phyloP scores from a whole-genome alignment of 164 flowering plant genomes.

The Vitis labrusca region DNA sequence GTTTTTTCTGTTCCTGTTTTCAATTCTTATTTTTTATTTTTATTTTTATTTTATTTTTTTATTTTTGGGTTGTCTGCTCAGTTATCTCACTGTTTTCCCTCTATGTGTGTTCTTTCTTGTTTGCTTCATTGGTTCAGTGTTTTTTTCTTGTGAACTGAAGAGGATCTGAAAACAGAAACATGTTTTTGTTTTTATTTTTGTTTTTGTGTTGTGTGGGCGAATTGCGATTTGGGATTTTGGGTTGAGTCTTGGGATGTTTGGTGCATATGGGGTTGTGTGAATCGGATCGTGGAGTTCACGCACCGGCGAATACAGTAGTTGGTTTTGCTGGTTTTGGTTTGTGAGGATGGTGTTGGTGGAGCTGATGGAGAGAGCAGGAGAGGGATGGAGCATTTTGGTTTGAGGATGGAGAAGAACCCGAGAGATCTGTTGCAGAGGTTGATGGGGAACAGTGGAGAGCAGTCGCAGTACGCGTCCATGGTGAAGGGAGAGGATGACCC shows the following conservation, averaged over 20 bases:
- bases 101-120: no score
- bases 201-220: no score
- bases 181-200: no score
- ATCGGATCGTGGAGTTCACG: conserved; percentile 15
- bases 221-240: background rate
- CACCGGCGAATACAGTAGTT: background rate
- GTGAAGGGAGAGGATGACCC: conserved; percentile 20
- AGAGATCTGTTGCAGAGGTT: conserved; percentile 82
- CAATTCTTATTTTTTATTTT: background rate
- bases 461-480: background rate
- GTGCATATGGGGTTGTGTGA: conserved; percentile 10
- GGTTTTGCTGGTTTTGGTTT: background rate
- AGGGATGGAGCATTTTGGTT: conserved; percentile 38
- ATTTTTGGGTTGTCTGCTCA: background rate
- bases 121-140: background rate
- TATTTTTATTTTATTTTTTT: background rate
- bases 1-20: conserved; percentile 1
- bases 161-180: background rate
- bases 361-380: conserved; percentile 22
- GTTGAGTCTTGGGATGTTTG: no score
- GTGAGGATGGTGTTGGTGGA: conserved; percentile 22
- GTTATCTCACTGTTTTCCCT: no score
- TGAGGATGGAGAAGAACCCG: conserved; percentile 41
- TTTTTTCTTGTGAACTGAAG: background rate
- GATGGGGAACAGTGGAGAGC: conserved; percentile 19